Percentiles rank a stretch among this genome's conserved stretches.
Evolutionary conservation across 805 yeast species (phyloP).

Genomic region (Yamadazyma sp.): DNA sequence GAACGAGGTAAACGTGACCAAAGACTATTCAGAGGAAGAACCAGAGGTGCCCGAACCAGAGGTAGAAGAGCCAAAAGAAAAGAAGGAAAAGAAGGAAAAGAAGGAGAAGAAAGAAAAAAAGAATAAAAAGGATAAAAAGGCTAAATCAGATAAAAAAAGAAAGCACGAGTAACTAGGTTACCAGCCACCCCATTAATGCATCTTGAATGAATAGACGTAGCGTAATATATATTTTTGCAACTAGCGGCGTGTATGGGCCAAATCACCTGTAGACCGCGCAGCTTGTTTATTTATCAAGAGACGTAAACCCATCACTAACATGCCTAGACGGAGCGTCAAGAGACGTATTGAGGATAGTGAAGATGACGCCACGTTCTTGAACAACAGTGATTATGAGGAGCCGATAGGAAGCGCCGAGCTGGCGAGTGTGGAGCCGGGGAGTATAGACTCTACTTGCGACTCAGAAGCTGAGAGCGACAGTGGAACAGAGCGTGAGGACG

Average conservation of each 20-base stretch:
- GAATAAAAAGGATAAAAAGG: constrained; percentile 24
- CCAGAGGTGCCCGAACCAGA: constrained; percentile 22
- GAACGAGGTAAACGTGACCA: constrained; percentile 2
- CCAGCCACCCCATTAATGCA: no score
- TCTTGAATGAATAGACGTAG: no score
- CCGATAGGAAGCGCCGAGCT: background rate
- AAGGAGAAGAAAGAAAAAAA: constrained; percentile 22
- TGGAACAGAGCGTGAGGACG: no score
- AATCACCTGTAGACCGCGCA: no score
- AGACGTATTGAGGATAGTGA: background rate
- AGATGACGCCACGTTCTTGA: constrained; percentile 28
- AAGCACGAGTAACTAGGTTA: constrained; percentile 13
- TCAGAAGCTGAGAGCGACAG: no score
- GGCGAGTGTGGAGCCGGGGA: no score
- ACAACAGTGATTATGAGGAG: constrained; percentile 37
- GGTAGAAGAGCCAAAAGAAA: constrained; percentile 25
- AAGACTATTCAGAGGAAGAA: constrained; percentile 13
- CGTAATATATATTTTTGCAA: no score
- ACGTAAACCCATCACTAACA: no score
- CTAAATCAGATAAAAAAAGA: constrained; percentile 25
- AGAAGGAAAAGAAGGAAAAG: constrained; percentile 26
- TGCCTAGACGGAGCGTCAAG: constrained; percentile 10
- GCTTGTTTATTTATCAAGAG: no score
- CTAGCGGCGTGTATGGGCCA: no score
- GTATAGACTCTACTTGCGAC: no score